These are phyloP conservation scores for Aspergillus carlsbadensis DNA, from an alignment of 495 filamentous ascomycete species.

Conservation along the genomic window DNA sequence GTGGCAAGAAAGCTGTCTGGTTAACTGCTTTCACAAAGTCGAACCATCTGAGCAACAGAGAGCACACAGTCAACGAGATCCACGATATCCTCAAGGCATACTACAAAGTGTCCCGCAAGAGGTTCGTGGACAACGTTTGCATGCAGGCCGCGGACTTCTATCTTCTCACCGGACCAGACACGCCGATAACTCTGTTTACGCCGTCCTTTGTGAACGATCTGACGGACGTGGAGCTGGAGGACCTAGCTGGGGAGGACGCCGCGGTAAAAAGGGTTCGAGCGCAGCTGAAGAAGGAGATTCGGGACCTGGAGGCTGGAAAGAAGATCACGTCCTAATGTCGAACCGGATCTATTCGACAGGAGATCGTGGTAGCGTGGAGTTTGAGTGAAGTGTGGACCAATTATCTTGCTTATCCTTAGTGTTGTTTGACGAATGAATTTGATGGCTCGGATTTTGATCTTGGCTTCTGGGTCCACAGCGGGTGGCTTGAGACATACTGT, in stretches of 20 bases:
- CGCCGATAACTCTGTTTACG: slow-evolving; percentile 34
- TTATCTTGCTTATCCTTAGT: too few species aligned
- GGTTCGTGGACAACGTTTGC: slow-evolving; percentile 57
- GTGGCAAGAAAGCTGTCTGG: slow-evolving; percentile 6
- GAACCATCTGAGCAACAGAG: slow-evolving; percentile 41
- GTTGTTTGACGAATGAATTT: too few species aligned
- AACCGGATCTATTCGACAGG: too few species aligned
- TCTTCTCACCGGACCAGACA: slow-evolving; percentile 32
- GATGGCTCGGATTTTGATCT: too few species aligned
- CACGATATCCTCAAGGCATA: slow-evolving; percentile 59
- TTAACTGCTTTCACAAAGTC: slow-evolving; percentile 17
- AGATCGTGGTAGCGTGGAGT: too few species aligned
- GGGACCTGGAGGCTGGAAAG: slow-evolving; percentile 33
- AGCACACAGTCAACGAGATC: slow-evolving; percentile 47
- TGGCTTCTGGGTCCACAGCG: too few species aligned
- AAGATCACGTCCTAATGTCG: not conserved
- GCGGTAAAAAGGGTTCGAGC: slow-evolving; percentile 25
- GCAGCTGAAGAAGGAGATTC: slow-evolving; percentile 35
- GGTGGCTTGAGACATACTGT: too few species aligned
- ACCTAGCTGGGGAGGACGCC: slow-evolving; percentile 47
- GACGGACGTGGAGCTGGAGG: slow-evolving; percentile 34
- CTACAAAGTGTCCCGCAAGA: slow-evolving; percentile 57
- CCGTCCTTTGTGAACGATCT: slow-evolving; percentile 36
- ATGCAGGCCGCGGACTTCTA: slow-evolving; percentile 38
- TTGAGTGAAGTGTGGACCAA: too few species aligned